Evolutionary conservation across 495 filamentous ascomycete species (phyloP).

Genomic region (Xylaria sp.): DNA sequence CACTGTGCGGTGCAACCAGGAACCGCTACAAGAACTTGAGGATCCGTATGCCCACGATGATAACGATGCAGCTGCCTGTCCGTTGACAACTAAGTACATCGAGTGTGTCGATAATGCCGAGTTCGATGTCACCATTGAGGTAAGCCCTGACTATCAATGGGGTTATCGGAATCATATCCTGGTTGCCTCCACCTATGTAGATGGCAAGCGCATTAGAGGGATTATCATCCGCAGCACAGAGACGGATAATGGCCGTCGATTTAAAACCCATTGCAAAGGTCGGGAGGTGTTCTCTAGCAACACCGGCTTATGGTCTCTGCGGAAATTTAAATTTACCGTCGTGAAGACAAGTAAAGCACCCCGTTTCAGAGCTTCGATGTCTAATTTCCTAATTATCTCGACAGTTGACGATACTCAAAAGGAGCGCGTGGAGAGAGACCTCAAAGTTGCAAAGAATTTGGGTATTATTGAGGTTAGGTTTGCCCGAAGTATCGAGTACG

Average conservation of each 20-base stretch:
- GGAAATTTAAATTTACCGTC: conserved; percentile 32
- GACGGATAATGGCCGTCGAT: no score
- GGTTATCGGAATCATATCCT: conserved; percentile 23
- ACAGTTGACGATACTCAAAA: conserved; percentile 40
- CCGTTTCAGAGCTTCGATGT: neutral
- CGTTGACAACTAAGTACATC: conserved; percentile 38
- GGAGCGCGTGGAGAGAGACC: conserved; percentile 37
- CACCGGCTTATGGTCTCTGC: neutral
- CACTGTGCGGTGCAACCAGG: conserved; percentile 30
- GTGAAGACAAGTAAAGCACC: conserved; percentile 38
- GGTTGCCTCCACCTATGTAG: neutral
- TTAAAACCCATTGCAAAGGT: neutral
- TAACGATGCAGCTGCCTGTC: neutral
- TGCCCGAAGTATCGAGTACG: neutral
- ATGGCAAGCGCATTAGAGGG: neutral
- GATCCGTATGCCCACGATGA: conserved; percentile 31
- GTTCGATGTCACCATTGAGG: conserved; percentile 30
- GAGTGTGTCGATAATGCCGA: conserved; percentile 40
- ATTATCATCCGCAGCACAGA: neutral
- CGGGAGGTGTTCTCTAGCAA: neutral
- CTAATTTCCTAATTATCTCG: conserved; percentile 9
- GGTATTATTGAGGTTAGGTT: conserved; percentile 40
- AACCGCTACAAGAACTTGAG: conserved; percentile 34
- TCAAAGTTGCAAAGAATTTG: conserved; percentile 29
- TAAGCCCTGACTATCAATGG: conserved; percentile 27